Percentiles rank a stretch among this genome's conserved stretches.
phyloP scores from a whole-genome alignment of 768 basidiomycete species.

The Naganishia antarctica region DNA sequence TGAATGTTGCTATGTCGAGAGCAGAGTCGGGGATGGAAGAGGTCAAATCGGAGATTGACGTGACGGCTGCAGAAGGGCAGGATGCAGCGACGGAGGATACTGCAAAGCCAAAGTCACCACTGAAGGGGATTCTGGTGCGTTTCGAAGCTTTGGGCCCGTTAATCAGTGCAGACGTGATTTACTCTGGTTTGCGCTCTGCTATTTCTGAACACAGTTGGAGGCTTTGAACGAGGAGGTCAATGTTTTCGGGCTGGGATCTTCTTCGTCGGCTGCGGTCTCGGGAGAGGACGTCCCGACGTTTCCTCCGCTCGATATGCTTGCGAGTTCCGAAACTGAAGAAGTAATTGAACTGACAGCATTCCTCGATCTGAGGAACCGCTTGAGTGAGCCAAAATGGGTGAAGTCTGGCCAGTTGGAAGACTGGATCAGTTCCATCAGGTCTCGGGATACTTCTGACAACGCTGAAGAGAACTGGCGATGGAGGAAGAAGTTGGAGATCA shows the following conservation, averaged over 20 bases:
- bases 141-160: not conserved
- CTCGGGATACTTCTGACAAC: slow-evolving; percentile 26
- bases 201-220: slow-evolving; percentile 28
- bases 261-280: slow-evolving; percentile 18
- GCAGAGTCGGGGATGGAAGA: slow-evolving; percentile 20
- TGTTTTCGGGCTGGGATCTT: slow-evolving; percentile 27
- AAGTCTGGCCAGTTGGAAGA: slow-evolving; percentile 90
- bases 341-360: slow-evolving; percentile 58
- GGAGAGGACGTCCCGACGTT: slow-evolving; percentile 27
- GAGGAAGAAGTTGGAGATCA: slow-evolving; percentile 87
- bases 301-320: slow-evolving; percentile 18
- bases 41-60: slow-evolving; percentile 10
- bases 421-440: slow-evolving; percentile 60
- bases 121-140: slow-evolving; percentile 47
- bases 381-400: slow-evolving; percentile 96
- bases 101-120: slow-evolving; percentile 18
- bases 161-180: slow-evolving; percentile 1
- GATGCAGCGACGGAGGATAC: slow-evolving; percentile 34
- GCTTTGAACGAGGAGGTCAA: slow-evolving; percentile 30
- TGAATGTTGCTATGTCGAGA: slow-evolving; percentile 16
- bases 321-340: slow-evolving; percentile 5
- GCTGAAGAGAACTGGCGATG: slow-evolving; percentile 53
- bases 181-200: slow-evolving; percentile 12
- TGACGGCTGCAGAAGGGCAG: slow-evolving; percentile 31
- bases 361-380: slow-evolving; percentile 78